Evolutionary conservation across 1,284 basidiomycete genomes (phyloP).

Genomic region (Leccinum griseonigrum): DNA sequence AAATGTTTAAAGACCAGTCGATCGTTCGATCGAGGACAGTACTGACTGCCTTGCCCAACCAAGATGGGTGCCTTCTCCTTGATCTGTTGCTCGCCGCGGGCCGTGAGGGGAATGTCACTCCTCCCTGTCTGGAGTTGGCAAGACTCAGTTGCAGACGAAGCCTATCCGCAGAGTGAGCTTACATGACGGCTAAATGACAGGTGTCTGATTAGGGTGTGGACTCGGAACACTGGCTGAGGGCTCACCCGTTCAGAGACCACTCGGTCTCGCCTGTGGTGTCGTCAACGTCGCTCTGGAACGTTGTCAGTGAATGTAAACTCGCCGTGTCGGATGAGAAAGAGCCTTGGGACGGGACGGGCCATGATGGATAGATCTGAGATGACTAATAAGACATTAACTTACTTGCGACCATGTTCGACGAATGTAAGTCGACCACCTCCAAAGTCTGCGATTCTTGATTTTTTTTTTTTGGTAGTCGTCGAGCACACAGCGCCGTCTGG

Average conservation of each 20-base stretch:
- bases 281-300: constrained; percentile 2
- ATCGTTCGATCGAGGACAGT: background rate
- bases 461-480: constrained; percentile 55
- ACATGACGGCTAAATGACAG: constrained; percentile 64
- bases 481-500: constrained; percentile 70
- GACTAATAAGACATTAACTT: background rate
- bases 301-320: constrained; percentile 8
- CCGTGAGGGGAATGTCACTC: constrained; percentile 84
- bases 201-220: background rate
- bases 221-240: constrained; percentile 5
- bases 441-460: constrained; percentile 4
- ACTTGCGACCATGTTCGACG: constrained; percentile 68
- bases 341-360: constrained; percentile 62
- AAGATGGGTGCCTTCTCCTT: constrained; percentile 61
- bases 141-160: background rate
- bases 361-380: constrained; percentile 1
- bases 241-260: constrained; percentile 86
- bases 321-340: constrained; percentile 81
- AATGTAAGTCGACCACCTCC: constrained; percentile 56
- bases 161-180: constrained; percentile 19
- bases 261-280: constrained; percentile 79
- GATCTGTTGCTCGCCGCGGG: constrained; percentile 76
- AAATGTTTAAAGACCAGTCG: constrained; percentile 6
- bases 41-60: constrained; percentile 77
- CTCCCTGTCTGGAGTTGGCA: constrained; percentile 67